Evolutionary conservation across 345 rosid species (phyloP).

Genomic region (Eucalyptus marginata): DNA sequence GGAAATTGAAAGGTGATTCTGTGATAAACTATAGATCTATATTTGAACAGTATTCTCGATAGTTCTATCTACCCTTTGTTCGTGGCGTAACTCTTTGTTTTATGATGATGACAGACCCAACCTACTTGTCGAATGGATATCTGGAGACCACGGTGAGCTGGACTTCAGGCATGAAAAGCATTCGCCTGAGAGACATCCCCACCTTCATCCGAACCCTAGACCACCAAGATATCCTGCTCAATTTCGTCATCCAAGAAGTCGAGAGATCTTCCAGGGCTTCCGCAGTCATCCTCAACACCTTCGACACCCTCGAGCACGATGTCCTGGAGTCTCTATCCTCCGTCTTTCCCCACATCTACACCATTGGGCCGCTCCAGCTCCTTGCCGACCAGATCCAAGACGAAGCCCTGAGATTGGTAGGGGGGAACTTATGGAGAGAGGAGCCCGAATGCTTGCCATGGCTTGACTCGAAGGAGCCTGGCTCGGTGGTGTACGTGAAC

Average conservation of each 20-base stretch:
- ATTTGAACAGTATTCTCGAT: neutral
- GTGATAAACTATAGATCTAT: neutral
- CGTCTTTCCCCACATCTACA: conserved; percentile 3
- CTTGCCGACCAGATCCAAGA: neutral
- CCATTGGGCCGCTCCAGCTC: conserved; percentile 19
- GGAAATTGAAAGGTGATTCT: neutral
- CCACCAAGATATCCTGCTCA: conserved; percentile 8
- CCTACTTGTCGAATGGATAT: conserved; percentile 4
- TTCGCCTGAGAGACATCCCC: conserved; percentile 22
- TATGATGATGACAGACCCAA: conserved; percentile 3
- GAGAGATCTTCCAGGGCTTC: conserved; percentile 2
- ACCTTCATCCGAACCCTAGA: conserved; percentile 10
- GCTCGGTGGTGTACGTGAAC: neutral
- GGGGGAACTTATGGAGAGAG: neutral
- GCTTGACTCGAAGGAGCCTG: neutral
- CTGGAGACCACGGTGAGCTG: conserved; percentile 17
- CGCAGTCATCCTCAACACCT: conserved; percentile 25
- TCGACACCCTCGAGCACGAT: conserved; percentile 17
- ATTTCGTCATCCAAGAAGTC: neutral
- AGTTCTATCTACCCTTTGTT: neutral
- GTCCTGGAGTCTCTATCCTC: conserved; percentile 6
- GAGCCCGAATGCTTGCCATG: neutral
- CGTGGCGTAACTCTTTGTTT: neutral
- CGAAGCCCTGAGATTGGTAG: neutral
- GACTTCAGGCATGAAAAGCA: conserved; percentile 20